Evolutionary conservation across 345 rosid species (phyloP), one percentile per base, ranked within the genome.

Genomic region (Brassica carinata): DNA sequence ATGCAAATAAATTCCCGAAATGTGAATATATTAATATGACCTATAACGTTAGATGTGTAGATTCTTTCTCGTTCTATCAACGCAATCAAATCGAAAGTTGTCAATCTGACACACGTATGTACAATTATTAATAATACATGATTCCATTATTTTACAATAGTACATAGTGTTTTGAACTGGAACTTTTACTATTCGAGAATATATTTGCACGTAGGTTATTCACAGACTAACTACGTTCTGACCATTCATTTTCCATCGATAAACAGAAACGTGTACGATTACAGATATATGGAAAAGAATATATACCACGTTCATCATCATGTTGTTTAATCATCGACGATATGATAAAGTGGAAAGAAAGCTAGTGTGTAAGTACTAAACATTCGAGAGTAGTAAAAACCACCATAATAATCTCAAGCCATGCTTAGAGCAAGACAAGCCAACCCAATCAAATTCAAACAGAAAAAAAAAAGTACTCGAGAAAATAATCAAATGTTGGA

Each of bases 401-500:
- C 65, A 76, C 26, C 57, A 66, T 71, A 66, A 59, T 58, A 71
- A 58, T 58, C 43, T 14, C 53, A 64, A 19, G 29, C 26, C 77
- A 81, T 86, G 84, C 82, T 83, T 77, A 84, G 77, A 74, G 59
- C 85, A 77, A 81, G 76, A 75, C 67, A 75, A 38, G 55, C 51
- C 53, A 80, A 77, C 83, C 87, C 86, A 85, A 74, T 84, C 79
- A 83, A 72, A 79, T 78, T 84, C 77, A 74, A 77, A 81, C 78
- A 33, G 72, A 48, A 48, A 48, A 36, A 72, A 55, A 63, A 43
- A 17, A 72, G 76, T 62, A 70, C 70, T 79, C 51, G 48, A 77
- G 59, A 77, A 69, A 63, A 72, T 61, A 77, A 88, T 84, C 87
- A 84, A 83, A 89, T 76, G 82, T 81, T 77, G 84, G 91, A 88